phyloP scores from a whole-genome alignment of 352 stramenopile species.

The Blastocystis hominis region DNA sequence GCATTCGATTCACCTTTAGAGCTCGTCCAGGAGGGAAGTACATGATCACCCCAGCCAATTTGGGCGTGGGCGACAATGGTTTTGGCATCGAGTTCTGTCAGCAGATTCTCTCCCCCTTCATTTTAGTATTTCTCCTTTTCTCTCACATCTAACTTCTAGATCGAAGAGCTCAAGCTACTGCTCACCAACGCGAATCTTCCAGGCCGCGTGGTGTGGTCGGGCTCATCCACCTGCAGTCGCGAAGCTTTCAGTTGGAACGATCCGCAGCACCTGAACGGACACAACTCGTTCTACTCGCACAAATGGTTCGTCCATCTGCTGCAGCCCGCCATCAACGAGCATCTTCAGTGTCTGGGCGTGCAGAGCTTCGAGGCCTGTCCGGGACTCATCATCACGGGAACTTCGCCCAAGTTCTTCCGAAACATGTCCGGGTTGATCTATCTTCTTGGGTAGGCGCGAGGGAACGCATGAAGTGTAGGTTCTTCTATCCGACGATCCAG shows the following conservation, averaged over 20 bases:
- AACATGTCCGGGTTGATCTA: constrained; percentile 53
- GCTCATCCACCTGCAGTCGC: constrained; percentile 41
- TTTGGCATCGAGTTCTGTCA: constrained; percentile 56
- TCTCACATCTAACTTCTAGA: background rate
- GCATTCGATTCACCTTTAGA: background rate
- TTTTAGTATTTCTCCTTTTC: background rate
- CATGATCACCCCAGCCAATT: constrained; percentile 42
- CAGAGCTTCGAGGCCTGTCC: constrained; percentile 52
- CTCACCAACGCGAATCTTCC: constrained; percentile 38
- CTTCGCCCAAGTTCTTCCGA: constrained; percentile 40
- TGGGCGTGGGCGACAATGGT: constrained; percentile 1
- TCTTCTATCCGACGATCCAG: constrained; percentile 51
- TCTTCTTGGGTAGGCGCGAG: background rate
- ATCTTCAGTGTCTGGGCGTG: background rate
- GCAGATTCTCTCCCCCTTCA: constrained; percentile 44
- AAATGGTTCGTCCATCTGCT: constrained; percentile 55
- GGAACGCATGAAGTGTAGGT: background rate
- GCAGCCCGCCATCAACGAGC: constrained; percentile 36
- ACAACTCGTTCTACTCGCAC: constrained; percentile 45
- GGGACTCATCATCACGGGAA: constrained; percentile 38
- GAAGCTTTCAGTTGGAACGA: constrained; percentile 49
- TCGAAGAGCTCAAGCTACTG: constrained; percentile 37
- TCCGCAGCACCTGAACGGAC: constrained; percentile 48
- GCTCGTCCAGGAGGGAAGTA: background rate
- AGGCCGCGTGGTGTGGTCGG: constrained; percentile 45